phyloP scores from a whole-genome alignment of 1,284 basidiomycete genomes.

The Mycena citricolor region DNA sequence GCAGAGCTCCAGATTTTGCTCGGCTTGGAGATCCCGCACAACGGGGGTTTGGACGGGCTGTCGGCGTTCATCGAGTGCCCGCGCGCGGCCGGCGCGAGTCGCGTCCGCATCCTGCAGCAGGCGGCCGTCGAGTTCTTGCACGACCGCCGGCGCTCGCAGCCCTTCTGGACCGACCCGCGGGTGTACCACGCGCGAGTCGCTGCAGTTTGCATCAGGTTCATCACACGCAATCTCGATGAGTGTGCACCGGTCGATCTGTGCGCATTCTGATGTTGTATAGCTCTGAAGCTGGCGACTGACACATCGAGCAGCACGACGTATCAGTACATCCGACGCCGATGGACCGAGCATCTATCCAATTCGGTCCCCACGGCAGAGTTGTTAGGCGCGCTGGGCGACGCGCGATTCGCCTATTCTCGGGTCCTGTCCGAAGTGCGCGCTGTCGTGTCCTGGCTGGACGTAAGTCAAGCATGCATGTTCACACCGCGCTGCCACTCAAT shows the following conservation, averaged over 20 bases:
- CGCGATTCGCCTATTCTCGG: slow-evolving; percentile 18
- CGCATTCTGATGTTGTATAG: too few relatives aligned
- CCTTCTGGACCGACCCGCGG: slow-evolving; percentile 11
- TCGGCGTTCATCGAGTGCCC: slow-evolving; percentile 4
- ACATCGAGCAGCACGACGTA: slow-evolving; percentile 4
- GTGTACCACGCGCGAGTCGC: slow-evolving; percentile 13
- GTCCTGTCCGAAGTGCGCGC: slow-evolving; percentile 7
- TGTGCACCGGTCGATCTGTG: slow-evolving; percentile 14
- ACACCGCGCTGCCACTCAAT: too few relatives aligned
- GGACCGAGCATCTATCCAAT: slow-evolving; percentile 12
- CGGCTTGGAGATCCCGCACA: neutral
- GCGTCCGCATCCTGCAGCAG: slow-evolving; percentile 8
- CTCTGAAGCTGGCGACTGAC: neutral
- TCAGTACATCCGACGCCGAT: slow-evolving; percentile 16
- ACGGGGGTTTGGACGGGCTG: neutral
- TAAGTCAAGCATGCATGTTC: too few relatives aligned
- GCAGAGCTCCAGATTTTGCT: neutral
- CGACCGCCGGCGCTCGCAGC: slow-evolving; percentile 7
- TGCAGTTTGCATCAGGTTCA: slow-evolving; percentile 15
- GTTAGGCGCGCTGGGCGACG: slow-evolving; percentile 12
- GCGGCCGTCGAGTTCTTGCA: slow-evolving; percentile 13
- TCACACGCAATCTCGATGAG: slow-evolving; percentile 9
- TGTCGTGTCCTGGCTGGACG: slow-evolving; percentile 17
- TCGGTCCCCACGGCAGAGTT: slow-evolving; percentile 8
- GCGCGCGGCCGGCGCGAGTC: neutral